Evolutionary conservation across 805 yeast species (phyloP).

Genomic region (Saccharomycopsis sp.): DNA sequence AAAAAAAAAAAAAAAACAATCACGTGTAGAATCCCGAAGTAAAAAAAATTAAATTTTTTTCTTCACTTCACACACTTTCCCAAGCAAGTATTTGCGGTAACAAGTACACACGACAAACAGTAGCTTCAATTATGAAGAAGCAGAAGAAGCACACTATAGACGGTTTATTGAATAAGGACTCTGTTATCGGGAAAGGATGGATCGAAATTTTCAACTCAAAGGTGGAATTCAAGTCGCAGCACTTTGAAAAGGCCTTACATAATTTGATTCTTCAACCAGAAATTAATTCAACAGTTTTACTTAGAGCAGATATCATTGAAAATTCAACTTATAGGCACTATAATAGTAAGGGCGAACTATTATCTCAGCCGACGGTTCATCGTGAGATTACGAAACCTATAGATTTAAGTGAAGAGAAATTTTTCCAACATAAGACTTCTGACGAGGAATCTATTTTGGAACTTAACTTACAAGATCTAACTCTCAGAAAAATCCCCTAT

Average conservation of each 20-base stretch:
- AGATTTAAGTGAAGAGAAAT: conserved; percentile 5
- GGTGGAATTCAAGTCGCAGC: conserved; percentile 44
- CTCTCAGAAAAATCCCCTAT: conserved; percentile 20
- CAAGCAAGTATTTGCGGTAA: too few relatives aligned
- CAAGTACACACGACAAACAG: too few relatives aligned
- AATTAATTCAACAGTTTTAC: conserved; percentile 83
- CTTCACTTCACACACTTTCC: too few relatives aligned
- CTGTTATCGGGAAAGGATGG: conserved; percentile 57
- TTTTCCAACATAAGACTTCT: background rate
- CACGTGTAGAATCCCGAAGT: too few relatives aligned
- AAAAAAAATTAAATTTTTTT: too few relatives aligned
- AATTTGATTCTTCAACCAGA: conserved; percentile 79
- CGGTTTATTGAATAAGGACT: conserved; percentile 33
- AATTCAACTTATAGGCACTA: conserved; percentile 39
- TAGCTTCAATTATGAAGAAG: too few relatives aligned
- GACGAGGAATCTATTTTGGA: background rate
- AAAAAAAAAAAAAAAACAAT: too few relatives aligned
- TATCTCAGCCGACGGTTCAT: conserved; percentile 12
- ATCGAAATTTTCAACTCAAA: conserved; percentile 44
- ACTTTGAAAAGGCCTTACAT: conserved; percentile 71
- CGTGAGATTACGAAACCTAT: background rate
- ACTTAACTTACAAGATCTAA: background rate
- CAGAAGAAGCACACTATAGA: conserved; percentile 27
- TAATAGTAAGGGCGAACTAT: conserved; percentile 26
- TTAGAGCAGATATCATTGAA: conserved; percentile 75